Evolutionary conservation across 179 eudicot species (phyloP).

Genomic region (Monotropa hypopitys): DNA sequence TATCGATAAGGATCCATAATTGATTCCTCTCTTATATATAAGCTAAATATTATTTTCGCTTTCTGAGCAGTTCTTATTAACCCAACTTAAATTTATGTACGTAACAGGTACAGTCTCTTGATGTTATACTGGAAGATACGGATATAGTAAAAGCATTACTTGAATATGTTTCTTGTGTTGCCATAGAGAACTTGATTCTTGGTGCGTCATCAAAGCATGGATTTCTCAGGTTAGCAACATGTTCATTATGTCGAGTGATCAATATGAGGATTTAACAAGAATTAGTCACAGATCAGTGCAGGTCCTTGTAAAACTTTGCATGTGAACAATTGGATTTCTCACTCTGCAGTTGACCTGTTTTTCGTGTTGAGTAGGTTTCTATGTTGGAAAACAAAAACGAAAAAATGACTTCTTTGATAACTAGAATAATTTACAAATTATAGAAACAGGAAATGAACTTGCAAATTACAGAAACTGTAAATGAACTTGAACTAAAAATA

Average conservation of each 20-base stretch:
- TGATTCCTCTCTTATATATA: background rate
- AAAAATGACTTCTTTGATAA: too few relatives aligned
- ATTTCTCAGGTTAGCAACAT: constrained; percentile 42
- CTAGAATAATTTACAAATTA: too few relatives aligned
- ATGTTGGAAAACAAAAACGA: too few relatives aligned
- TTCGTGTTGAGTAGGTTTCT: background rate
- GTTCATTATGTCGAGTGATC: background rate
- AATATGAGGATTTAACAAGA: background rate
- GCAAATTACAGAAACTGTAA: too few relatives aligned
- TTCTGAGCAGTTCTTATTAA: background rate
- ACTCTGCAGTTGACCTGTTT: background rate
- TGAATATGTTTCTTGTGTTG: constrained; percentile 55
- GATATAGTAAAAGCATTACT: constrained; percentile 55
- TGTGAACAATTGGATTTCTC: background rate
- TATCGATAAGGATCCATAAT: background rate
- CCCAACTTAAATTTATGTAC: background rate
- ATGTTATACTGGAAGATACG: constrained; percentile 58
- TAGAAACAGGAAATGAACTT: too few relatives aligned
- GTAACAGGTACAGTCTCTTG: constrained; percentile 56
- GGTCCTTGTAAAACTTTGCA: background rate
- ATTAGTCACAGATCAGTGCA: background rate
- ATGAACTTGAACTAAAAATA: too few relatives aligned
- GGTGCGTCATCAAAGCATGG: constrained; percentile 61
- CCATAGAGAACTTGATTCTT: constrained; percentile 67
- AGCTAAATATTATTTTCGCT: background rate